A percentile compares a stretch with the other conserved stretches of the same genome.
These are phyloP conservation scores for Rosa chinensis DNA, from an alignment of 306 rosid species.

Conservation along the genomic window DNA sequence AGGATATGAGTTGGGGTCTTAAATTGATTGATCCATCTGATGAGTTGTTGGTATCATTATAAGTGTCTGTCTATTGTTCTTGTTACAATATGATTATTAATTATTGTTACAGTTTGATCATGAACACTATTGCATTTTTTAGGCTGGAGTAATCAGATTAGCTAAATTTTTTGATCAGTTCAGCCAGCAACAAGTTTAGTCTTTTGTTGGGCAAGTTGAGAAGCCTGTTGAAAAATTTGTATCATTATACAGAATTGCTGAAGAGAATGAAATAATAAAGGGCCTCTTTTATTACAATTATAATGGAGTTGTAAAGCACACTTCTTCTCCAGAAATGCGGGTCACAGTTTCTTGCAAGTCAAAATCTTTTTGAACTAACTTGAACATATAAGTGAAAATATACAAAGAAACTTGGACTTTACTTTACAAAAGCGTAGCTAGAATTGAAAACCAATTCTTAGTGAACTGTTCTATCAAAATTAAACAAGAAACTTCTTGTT, in stretches of 20 bases:
- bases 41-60: slow-evolving; percentile 10
- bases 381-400: not conserved
- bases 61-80: not conserved
- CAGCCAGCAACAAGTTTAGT: not conserved
- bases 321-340: not conserved
- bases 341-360: not conserved
- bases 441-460: not conserved
- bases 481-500: not conserved
- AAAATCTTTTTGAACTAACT: not conserved
- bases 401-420: not conserved
- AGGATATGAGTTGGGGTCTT: slow-evolving; percentile 89
- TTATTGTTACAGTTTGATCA: slow-evolving; percentile 8
- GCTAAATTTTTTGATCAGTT: not conserved
- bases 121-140: slow-evolving; percentile 19
- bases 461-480: not conserved
- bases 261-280: not conserved
- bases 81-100: not conserved
- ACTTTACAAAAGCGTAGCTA: not conserved
- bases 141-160: not conserved
- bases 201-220: not conserved
- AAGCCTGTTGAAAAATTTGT: not conserved
- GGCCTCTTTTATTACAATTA: too few relatives aligned
- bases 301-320: too few relatives aligned
- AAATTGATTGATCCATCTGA: slow-evolving; percentile 48
- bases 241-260: not conserved